Base-by-base conservation (phyloP, 176 grass and related monocot genomes). In the Ensete glaucum region DNA sequence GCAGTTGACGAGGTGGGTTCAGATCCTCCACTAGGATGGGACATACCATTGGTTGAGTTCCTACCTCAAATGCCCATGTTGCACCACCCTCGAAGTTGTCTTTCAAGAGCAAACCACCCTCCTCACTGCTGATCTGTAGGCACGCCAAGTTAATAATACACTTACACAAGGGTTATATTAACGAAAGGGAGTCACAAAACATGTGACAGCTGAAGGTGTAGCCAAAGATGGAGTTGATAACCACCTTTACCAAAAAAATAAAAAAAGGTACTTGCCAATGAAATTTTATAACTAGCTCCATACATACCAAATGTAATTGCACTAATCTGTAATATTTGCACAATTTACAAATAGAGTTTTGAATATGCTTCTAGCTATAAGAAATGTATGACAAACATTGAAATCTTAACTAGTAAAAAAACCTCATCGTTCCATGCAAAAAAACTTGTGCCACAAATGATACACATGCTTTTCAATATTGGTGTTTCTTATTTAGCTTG, bases 21-120 rank as follows among this genome's bases (percentile, higher is more conserved):
- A 93, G 90, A 83, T 93, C 85, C 72, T 93, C 87, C 64, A 93
- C 87, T 2, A 93, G 80, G 74, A 93, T 93, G 67, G 87, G 90
- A 25, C 85, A 93, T 77, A 85, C 77, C 82, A 93, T 85, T 69
- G 82, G 85, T 53, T 85, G 87, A 43, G 87, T 87, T 19, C 90
- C 90, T 76, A 93, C 90, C 72, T 93, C 90, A 74, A 89, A 87
- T 50, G 90, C 90, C 90, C 90, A 93, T 27, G 87, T 93, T 64
- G 90, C 90, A 52, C 90, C 90, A 67, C 90, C 87, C 77, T 93
- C 87, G 2, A 85, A 87, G 78, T 89, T 87, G 67, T 93, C 87
- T 89, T 89, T 93, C 90, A 88, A 89, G 67, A 93, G 77, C 26
- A 83, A 77, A 16, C 82, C 87, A 59, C 86, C 80, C 43, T 93